Conservation (phyloP, 768 basidiomycete genomes). For the Coprinopsis marcescibilis region DNA sequence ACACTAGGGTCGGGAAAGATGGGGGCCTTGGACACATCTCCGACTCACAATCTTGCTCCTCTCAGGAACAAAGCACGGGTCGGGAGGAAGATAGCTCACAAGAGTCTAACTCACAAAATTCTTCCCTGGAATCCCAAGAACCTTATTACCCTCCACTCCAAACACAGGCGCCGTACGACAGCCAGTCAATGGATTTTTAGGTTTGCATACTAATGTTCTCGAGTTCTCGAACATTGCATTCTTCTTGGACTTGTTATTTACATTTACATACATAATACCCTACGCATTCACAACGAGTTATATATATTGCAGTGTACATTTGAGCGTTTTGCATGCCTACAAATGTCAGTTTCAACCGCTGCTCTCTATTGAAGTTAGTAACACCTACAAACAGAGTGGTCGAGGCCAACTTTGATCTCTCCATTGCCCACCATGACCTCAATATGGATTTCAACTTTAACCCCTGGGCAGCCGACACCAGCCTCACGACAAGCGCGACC, state of each 20-base stretch:
- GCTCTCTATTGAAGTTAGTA: neutral
- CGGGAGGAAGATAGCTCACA: neutral
- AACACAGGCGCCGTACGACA: conserved; percentile 51
- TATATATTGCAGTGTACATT: too few species aligned
- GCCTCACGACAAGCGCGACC: neutral
- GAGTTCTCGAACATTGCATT: too few species aligned
- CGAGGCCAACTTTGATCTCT: neutral
- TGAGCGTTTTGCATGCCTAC: too few species aligned
- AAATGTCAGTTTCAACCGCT: too few species aligned
- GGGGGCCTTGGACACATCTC: too few species aligned
- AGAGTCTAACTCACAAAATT: neutral
- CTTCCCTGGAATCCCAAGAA: conserved; percentile 16
- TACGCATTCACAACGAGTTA: too few species aligned
- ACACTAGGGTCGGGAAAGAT: too few species aligned
- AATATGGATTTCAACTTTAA: conserved; percentile 1
- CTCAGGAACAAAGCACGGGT: neutral
- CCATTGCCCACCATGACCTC: neutral
- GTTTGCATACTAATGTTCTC: too few species aligned
- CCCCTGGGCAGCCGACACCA: neutral
- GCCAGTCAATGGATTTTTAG: conserved; percentile 23
- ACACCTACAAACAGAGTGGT: conserved; percentile 1
- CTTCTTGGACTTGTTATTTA: too few species aligned
- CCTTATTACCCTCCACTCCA: conserved; percentile 35
- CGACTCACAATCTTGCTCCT: neutral
- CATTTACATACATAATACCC: too few species aligned